Conservation (phyloP, 441 rosid species). For the Adansonia madagascariensis region DNA sequence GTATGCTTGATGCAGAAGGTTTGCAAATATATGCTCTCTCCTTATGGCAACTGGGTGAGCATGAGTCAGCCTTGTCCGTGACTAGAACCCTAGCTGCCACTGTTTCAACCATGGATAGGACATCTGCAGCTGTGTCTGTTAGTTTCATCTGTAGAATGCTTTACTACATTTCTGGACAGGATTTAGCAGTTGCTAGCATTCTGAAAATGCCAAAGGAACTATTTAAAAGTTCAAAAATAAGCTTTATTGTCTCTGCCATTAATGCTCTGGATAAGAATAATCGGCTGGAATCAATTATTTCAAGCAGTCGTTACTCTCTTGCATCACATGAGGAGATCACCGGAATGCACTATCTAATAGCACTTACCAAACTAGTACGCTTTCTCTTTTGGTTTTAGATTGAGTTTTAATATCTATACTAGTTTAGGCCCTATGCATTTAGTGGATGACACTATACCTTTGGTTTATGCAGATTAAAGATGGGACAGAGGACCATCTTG, state of each 20-base stretch:
- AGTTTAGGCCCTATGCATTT: conserved; percentile 8
- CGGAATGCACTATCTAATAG: conserved; percentile 77
- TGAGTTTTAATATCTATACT: conserved; percentile 24
- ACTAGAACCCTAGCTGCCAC: conserved; percentile 61
- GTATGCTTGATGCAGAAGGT: conserved; percentile 72
- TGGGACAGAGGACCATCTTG: conserved; percentile 62
- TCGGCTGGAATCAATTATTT: conserved; percentile 66
- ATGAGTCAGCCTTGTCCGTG: conserved; percentile 66
- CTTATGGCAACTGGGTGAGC: conserved; percentile 79
- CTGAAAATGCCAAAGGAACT: conserved; percentile 75
- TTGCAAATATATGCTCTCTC: conserved; percentile 85
- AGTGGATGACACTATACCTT: neutral
- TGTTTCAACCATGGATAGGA: conserved; percentile 61
- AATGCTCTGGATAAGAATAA: conserved; percentile 74
- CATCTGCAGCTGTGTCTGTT: conserved; percentile 61
- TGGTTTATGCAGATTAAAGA: conserved; percentile 64
- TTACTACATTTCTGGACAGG: conserved; percentile 74
- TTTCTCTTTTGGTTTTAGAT: conserved; percentile 27
- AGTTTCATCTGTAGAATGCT: conserved; percentile 83
- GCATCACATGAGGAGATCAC: conserved; percentile 59
- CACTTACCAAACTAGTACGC: conserved; percentile 80
- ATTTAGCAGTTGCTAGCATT: conserved; percentile 69
- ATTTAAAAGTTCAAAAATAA: conserved; percentile 67
- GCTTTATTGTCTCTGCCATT: conserved; percentile 74
- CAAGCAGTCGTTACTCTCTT: conserved; percentile 54